phyloP scores from a whole-genome alignment of 2,329 filamentous ascomycete genomes.

The Aspergillus puulaauensis region DNA sequence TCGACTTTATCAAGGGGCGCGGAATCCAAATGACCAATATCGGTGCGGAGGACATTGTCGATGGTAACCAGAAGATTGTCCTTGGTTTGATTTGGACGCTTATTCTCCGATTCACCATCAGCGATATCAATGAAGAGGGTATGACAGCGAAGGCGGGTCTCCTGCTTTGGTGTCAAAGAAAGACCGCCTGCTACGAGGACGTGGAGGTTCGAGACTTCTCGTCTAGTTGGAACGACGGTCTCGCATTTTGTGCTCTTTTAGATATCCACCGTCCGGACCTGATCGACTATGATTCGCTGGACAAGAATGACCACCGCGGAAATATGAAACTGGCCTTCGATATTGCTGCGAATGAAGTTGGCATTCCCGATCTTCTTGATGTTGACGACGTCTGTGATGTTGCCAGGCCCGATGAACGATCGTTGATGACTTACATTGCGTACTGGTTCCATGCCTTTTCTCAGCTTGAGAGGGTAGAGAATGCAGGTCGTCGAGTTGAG shows the following conservation, averaged over 20 bases:
- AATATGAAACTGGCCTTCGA: constrained; percentile 99
- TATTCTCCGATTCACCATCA: constrained; percentile 97
- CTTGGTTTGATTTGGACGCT: constrained; percentile 97
- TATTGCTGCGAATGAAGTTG: constrained; percentile 92
- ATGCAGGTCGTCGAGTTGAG: constrained; percentile 91
- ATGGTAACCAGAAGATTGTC: constrained; percentile 97
- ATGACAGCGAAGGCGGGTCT: constrained; percentile 97
- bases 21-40: constrained; percentile 98
- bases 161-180: constrained; percentile 94
- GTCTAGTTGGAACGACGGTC: constrained; percentile 91
- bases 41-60: constrained; percentile 95
- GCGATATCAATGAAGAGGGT: constrained; percentile 96
- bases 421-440: constrained; percentile 98
- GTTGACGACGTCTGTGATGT: constrained; percentile 99
- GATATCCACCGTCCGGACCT: constrained; percentile 97
- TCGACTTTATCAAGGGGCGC: constrained; percentile 87
- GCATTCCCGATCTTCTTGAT: constrained; percentile 91
- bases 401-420: constrained; percentile 90
- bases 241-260: constrained; percentile 92
- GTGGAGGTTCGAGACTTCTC: constrained; percentile 96
- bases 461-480: constrained; percentile 98
- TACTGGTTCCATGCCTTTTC: constrained; percentile 99
- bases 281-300: constrained; percentile 92
- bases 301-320: constrained; percentile 89
- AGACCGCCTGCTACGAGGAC: constrained; percentile 97